Evolutionary conservation across 257 asterid species (phyloP), one percentile per base, ranked within the genome.

Genomic region (Apocynum venetum): DNA sequence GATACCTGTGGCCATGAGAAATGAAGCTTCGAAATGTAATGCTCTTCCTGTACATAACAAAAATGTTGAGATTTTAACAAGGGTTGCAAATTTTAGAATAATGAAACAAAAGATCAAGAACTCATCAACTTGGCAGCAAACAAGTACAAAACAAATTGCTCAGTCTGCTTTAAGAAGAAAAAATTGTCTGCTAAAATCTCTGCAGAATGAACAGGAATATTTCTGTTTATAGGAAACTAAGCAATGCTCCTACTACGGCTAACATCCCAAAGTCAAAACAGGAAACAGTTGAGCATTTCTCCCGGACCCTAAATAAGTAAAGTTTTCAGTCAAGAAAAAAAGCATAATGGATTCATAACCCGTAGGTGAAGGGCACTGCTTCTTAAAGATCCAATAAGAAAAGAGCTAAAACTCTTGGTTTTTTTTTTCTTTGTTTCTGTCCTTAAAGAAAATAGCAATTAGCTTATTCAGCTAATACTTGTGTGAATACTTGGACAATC

Each of bases 1-100:
- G 93, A 86, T 61, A 91, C 90, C 84, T 91, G 97, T 81, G 99
- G 97, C 96, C 98, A 89, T 11, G 98, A 84, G 87, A 93, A 89
- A 80, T 87, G 88, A 85, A 95, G 79, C 87, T 80, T 82, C 25
- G 92, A 88, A 77, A 93, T 74, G 75, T 74, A 85, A 81, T 93
- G 99, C 87, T 91, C 96, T 88, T 95, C 99, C 99, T 93, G 90
- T 77, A 83, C 65, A 83, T 15, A 73, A 44, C 71, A 80, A 38
- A 72, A 75, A 81, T 48, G 71, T 46, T 76, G 56, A 69, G 59
- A 81, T 17, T 9, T 41, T 38, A 56, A 75, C 72, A 59, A 14
- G 48, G 48, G 72, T 36, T 63, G 52, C 63, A 46, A 68, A 55
- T 56, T 36, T 36, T 1, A 65, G 44, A 61, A 66, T 4, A 6